These are phyloP conservation scores for Megacollybia marginata DNA, from an alignment of 768 basidiomycete species.

Conservation along the genomic window DNA sequence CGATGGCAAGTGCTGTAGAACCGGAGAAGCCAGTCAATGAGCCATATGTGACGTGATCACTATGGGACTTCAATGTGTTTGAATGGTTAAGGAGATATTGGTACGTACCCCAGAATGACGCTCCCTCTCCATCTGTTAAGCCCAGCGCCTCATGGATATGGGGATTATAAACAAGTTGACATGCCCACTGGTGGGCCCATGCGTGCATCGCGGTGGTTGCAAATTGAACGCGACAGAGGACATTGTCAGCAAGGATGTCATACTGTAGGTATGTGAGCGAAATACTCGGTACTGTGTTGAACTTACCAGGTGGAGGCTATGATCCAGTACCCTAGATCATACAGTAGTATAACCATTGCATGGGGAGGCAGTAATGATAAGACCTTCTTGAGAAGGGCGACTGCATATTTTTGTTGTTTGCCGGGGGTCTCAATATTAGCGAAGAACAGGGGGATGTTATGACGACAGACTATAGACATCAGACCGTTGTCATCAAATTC, in stretches of 20 bases:
- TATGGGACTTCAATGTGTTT: not conserved
- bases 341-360: not conserved
- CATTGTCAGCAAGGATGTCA: not conserved
- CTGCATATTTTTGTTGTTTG: not conserved
- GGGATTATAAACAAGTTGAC: conserved; percentile 11
- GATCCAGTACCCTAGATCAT: not conserved
- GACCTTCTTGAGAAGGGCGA: conserved; percentile 3
- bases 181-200: conserved; percentile 13
- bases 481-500: conserved; percentile 8
- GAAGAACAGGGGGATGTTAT: not conserved
- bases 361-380: conserved; percentile 1
- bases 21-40: not conserved
- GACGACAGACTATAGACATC: not conserved
- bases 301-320: not conserved
- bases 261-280: not conserved
- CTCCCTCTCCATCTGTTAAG: conserved; percentile 12
- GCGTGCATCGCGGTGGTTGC: conserved; percentile 11
- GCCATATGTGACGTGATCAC: not conserved
- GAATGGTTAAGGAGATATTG: not conserved
- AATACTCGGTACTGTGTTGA: not conserved
- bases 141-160: conserved; percentile 7
- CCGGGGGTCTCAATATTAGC: not conserved
- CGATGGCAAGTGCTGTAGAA: not conserved
- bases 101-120: conserved; percentile 1
- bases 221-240: conserved; percentile 7